Base-by-base conservation (phyloP, 306 rosid species). In the Pterocarpus santalinus region DNA sequence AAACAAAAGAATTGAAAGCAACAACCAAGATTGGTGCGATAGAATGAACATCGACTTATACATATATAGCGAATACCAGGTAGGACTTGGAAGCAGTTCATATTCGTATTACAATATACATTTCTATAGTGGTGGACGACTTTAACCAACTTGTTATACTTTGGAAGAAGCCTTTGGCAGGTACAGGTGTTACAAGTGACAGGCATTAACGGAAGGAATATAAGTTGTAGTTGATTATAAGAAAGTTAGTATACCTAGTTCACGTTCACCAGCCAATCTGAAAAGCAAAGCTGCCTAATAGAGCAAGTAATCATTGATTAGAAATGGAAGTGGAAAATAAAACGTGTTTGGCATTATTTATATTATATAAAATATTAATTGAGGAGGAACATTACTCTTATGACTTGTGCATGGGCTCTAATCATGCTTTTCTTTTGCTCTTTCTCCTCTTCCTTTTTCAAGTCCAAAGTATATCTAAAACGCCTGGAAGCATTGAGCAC, bases 351-450 rank as follows among this genome's bases (percentile, higher is more conserved):
- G 52, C 12, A 4, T 22, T 22, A 22, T 22, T 22, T 22, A 22
- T 22, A 9, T 16, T 11, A n/a, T 5, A 52, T n/a, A 4, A 39
- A 8, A 8, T 3, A 69, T 39, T 57, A 68, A 60, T 39, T 55
- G 61, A 55, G 7, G 10, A n/a, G 30, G 61, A 6, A 2, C 30
- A 7, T 88, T 89, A 95, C 97, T 84, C 99, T 82, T 47, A 95
- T 86, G 91, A 93, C 99, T 93, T 93, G 99, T 17, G 99, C 97
- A 68, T 93, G 97, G 72, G 99, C 84, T 85, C 99, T 86, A 67
- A 95, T 91, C 97, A 92, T 87, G 86, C 91, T 79, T 83, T 87
- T 90, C 77, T 92, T 89, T 7, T 86, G 85, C 58, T 90, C 93
- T 82, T 81, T 88, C 43, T 90, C 94, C 73, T 89, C 95, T 73